Conservation (phyloP, 83 land plant genomes). For the Diphasiastrum complanatum region DNA sequence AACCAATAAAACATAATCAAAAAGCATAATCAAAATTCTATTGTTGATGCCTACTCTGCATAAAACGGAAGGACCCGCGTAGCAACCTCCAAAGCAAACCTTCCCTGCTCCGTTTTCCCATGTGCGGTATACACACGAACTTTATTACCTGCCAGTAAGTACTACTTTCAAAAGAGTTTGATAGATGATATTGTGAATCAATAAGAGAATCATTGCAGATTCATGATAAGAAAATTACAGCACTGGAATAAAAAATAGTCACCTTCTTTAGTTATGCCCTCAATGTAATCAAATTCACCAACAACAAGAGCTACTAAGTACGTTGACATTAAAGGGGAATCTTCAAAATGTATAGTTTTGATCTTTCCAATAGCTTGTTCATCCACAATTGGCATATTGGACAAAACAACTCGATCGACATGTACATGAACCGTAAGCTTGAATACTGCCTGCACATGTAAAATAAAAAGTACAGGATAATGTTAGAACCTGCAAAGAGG, state of each 20-base stretch:
- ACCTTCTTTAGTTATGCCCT: conserved; percentile 65
- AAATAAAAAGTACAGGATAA: conserved; percentile 3
- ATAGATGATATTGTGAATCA: background rate
- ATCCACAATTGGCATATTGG: conserved; percentile 82
- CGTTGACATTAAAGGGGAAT: conserved; percentile 91
- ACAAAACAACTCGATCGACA: conserved; percentile 66
- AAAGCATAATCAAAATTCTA: background rate
- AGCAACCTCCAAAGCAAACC: conserved; percentile 86
- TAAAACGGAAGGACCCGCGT: conserved; percentile 65
- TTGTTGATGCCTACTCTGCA: conserved; percentile 41
- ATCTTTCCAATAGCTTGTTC: conserved; percentile 45
- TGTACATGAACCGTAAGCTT: conserved; percentile 77
- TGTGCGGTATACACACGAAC: conserved; percentile 81
- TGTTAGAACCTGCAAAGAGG: no score
- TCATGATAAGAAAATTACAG: background rate
- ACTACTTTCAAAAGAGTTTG: background rate
- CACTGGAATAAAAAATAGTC: background rate
- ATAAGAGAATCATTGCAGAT: background rate
- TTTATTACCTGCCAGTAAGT: conserved; percentile 44
- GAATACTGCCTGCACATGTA: conserved; percentile 68
- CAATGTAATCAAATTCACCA: conserved; percentile 80
- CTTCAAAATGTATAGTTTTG: conserved; percentile 59
- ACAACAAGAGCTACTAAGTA: conserved; percentile 91
- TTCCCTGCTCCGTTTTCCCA: conserved; percentile 83
- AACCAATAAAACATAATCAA: background rate